phyloP scores from a whole-genome alignment of 78 protist species.

The Kipferlia bialata region DNA sequence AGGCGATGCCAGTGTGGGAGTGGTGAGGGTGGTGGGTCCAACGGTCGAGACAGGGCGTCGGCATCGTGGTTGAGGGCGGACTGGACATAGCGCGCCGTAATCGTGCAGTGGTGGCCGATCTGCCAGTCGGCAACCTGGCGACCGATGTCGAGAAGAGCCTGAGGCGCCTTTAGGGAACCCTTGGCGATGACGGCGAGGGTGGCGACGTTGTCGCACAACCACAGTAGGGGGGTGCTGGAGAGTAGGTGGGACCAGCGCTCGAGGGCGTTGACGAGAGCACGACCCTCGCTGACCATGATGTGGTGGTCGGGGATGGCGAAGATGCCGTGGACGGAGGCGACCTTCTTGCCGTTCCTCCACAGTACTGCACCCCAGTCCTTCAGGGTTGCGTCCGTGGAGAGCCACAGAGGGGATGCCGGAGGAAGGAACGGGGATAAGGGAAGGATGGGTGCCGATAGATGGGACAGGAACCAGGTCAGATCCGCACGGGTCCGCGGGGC shows the following conservation, averaged over 20 bases:
- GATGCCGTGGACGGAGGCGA: background rate
- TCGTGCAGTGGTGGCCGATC: background rate
- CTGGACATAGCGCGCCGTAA: background rate
- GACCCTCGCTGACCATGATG: background rate
- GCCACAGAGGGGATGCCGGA: too few species aligned
- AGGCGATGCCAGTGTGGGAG: background rate
- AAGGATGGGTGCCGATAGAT: too few species aligned
- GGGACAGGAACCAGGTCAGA: too few species aligned
- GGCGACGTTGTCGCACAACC: background rate
- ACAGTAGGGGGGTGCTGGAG: background rate
- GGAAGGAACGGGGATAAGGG: too few species aligned
- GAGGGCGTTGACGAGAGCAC: background rate
- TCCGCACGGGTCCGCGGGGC: too few species aligned
- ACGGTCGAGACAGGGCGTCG: background rate
- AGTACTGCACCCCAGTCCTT: background rate
- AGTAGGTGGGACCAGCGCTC: too few species aligned
- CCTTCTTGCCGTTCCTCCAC: background rate
- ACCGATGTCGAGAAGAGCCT: background rate
- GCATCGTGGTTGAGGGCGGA: background rate
- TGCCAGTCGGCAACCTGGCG: background rate
- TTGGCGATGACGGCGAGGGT: background rate
- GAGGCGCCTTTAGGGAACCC: background rate
- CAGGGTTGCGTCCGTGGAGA: background rate
- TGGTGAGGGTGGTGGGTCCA: background rate
- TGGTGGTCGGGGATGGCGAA: background rate